A percentile compares a stretch with the other conserved stretches of the same genome.
These are phyloP conservation scores for Alternaria brassicae DNA, from an alignment of 2,329 filamentous ascomycete genomes.

Conservation along the genomic window DNA sequence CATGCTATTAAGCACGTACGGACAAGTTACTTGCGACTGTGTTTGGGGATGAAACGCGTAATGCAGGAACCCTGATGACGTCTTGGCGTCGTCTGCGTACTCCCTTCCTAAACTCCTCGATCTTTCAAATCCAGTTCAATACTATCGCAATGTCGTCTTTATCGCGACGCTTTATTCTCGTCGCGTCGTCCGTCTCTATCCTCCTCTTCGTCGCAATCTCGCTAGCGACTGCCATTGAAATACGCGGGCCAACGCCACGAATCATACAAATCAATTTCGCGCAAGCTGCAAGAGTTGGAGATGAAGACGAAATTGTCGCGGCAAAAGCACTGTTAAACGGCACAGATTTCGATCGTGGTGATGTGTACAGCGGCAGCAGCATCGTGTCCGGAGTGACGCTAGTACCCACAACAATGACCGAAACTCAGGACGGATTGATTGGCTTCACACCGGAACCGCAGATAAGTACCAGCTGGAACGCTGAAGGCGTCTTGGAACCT, in stretches of 20 bases:
- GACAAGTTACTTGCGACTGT: neutral
- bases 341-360: constrained; percentile 38
- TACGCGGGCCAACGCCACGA: constrained; percentile 32
- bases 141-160: constrained; percentile 26
- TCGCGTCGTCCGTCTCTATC: constrained; percentile 34
- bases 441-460: constrained; percentile 28
- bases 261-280: constrained; percentile 34
- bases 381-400: constrained; percentile 22
- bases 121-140: neutral
- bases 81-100: constrained; percentile 11
- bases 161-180: constrained; percentile 29
- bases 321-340: constrained; percentile 39
- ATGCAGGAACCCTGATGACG: constrained; percentile 22
- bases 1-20: neutral
- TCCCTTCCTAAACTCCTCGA: neutral
- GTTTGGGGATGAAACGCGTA: constrained; percentile 30
- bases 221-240: constrained; percentile 37
- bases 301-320: constrained; percentile 24
- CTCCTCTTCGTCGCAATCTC: constrained; percentile 42
- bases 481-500: constrained; percentile 37
- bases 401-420: constrained; percentile 19
- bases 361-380: constrained; percentile 33
- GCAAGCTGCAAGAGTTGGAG: constrained; percentile 35
- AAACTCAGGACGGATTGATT: constrained; percentile 35
- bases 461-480: constrained; percentile 22